Percentiles rank a stretch among this genome's conserved stretches.
These are phyloP conservation scores for Penicillium sp. DNA, from an alignment of 2,329 filamentous ascomycete genomes.

Conservation along the genomic window DNA sequence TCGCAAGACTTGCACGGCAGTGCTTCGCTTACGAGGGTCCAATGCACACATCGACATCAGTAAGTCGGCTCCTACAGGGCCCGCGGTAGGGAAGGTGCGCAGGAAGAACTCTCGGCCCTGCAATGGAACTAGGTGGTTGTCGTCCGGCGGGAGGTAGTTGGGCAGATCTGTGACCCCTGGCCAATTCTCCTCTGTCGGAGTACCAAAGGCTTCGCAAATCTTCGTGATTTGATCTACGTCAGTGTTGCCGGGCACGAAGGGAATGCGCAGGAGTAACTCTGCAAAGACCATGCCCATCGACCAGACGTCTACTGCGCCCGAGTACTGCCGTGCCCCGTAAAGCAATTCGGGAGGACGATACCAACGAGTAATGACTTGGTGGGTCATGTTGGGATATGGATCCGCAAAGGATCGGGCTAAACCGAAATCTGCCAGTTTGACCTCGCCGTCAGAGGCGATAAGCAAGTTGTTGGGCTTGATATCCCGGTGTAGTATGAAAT, in stretches of 20 bases:
- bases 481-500: slow-evolving; percentile 89
- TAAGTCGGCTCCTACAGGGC: slow-evolving; percentile 77
- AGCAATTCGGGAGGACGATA: slow-evolving; percentile 92
- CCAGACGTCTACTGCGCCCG: slow-evolving; percentile 89
- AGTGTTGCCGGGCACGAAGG: slow-evolving; percentile 76
- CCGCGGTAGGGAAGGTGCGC: slow-evolving; percentile 72
- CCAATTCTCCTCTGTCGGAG: slow-evolving; percentile 92
- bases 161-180: slow-evolving; percentile 78
- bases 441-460: slow-evolving; percentile 84
- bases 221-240: slow-evolving; percentile 82
- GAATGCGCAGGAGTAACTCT: slow-evolving; percentile 76
- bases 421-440: slow-evolving; percentile 97
- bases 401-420: slow-evolving; percentile 86
- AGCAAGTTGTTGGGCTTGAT: slow-evolving; percentile 99
- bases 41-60: slow-evolving; percentile 78
- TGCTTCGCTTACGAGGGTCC: slow-evolving; percentile 80
- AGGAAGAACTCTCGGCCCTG: slow-evolving; percentile 68
- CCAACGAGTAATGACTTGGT: slow-evolving; percentile 94
- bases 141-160: slow-evolving; percentile 69
- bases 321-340: slow-evolving; percentile 84
- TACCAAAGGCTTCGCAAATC: slow-evolving; percentile 81
- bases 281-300: slow-evolving; percentile 89
- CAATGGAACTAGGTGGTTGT: slow-evolving; percentile 53
- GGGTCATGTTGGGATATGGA: slow-evolving; percentile 82
- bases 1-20: slow-evolving; percentile 69